Percentiles rank a stretch among this genome's conserved stretches.
Conservation (phyloP, 179 eudicot species). For the Vitellaria paradoxa region DNA sequence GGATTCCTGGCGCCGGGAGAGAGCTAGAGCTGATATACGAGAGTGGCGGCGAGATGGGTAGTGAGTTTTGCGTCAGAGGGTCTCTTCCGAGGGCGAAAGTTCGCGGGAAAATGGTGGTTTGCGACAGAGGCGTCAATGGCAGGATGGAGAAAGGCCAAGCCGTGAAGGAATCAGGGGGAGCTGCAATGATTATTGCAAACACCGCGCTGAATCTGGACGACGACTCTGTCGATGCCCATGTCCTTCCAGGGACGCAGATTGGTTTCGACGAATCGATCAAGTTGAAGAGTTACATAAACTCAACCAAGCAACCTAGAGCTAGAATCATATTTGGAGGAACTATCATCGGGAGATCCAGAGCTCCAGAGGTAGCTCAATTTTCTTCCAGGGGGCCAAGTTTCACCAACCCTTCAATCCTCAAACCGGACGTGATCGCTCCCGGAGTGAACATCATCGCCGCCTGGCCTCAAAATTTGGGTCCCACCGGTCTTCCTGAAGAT, state of each 20-base stretch:
- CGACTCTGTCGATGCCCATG: constrained; percentile 80
- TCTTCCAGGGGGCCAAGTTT: constrained; percentile 90
- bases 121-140: constrained; percentile 81
- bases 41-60: constrained; percentile 41
- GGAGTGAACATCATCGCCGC: constrained; percentile 64
- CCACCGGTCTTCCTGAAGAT: constrained; percentile 71
- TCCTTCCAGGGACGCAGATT: constrained; percentile 62
- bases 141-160: constrained; percentile 82
- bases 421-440: constrained; percentile 53
- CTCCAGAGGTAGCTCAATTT: constrained; percentile 77
- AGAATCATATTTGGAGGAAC: constrained; percentile 65
- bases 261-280: constrained; percentile 61
- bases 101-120: constrained; percentile 73
- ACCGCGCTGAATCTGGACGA: constrained; percentile 67
- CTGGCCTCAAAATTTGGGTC: constrained; percentile 94
- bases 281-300: constrained; percentile 62
- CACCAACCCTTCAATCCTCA: constrained; percentile 69
- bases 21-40: constrained; percentile 56
- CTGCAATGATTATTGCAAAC: constrained; percentile 77
- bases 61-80: constrained; percentile 70
- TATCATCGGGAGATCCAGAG: constrained; percentile 49
- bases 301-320: constrained; percentile 57
- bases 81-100: constrained; percentile 62
- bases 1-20: constrained; percentile 25
- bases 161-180: constrained; percentile 82